Evolutionary conservation across 2,329 filamentous ascomycete genomes (phyloP).

Genomic region (Epichloe festucae): DNA sequence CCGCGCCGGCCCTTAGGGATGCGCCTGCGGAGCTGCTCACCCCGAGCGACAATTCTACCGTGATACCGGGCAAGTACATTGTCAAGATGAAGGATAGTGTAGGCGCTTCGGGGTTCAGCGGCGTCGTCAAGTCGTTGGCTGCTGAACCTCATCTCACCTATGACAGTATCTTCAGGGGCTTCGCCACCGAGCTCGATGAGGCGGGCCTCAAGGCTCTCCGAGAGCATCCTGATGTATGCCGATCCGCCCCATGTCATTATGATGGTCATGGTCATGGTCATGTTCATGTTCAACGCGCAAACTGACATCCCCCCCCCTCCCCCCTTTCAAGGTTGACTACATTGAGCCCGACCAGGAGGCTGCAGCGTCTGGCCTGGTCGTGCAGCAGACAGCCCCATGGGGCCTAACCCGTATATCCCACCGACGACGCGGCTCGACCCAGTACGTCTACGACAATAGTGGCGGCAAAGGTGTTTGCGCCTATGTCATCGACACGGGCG

Average conservation of each 20-base stretch:
- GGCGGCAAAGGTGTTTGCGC: conserved; percentile 23
- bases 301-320: neutral
- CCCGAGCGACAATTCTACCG: conserved; percentile 1
- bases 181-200: conserved; percentile 11
- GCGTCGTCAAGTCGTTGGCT: conserved; percentile 8
- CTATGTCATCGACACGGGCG: conserved; percentile 31
- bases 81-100: conserved; percentile 14
- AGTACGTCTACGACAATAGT: conserved; percentile 21
- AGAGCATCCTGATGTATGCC: conserved; percentile 12
- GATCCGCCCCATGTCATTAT: neutral
- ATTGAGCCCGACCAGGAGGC: conserved; percentile 23
- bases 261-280: neutral
- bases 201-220: conserved; percentile 8
- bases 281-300: neutral
- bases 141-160: conserved; percentile 13
- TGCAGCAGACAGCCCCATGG: conserved; percentile 25
- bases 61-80: conserved; percentile 17
- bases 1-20: conserved; percentile 7
- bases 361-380: conserved; percentile 5
- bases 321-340: conserved; percentile 17
- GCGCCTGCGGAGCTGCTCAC: conserved; percentile 11
- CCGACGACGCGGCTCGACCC: conserved; percentile 8
- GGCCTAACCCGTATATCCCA: conserved; percentile 23
- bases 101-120: conserved; percentile 5
- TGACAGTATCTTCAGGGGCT: conserved; percentile 13